Base-by-base conservation (phyloP, 2,329 filamentous ascomycete genomes). In the Aspergillus neoniger region DNA sequence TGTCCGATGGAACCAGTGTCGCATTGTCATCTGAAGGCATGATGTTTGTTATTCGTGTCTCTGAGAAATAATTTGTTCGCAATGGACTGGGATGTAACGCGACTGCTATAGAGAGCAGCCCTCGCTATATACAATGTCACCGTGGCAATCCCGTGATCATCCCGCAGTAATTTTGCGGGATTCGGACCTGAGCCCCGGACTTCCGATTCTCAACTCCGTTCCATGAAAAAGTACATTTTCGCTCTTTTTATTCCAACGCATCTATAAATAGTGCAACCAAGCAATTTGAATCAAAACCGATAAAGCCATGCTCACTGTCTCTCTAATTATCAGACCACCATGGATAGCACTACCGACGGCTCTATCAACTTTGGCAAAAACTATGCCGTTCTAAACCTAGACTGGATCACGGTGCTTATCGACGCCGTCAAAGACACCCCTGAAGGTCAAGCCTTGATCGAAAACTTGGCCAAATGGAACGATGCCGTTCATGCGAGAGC, bases 331-430 rank as follows among this genome's bases (percentile, higher is more conserved):
- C 10, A 36, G 30, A 36, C 17, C 28, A 39, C 2, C 19, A 60
- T 56, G 44, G 17, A 14, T 14, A 6, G 38, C 17, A 15, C 32
- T 19, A 14, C 5, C 41, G 19, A 36, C 10, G 48, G 14, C 3
- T 21, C 41, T 14, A 19, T n/a, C 25, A 51, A 14, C 43, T 77
- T 79, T 63, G 76, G 74, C 57, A 56, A 65, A 9, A 65, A 74
- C 64, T 79, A 77, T 63, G 77, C 76, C 1, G 69, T 80, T 58
- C 75, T 80, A 44, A 79, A 81, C 63, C 69, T 80, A n/a, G 79
- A 81, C 64, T 66, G 64, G 65, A 69, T 68, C 59, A 14, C 58
- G 2, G 30, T 64, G 2, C 71, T 81, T 5, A 73, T 80, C 32
- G 62, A 72, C 54, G 60, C 65, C 12, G 62, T 79, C 50, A 67